Percentiles rank a stretch among this genome's conserved stretches.
These are phyloP conservation scores for Hortiboletus campestris DNA, from an alignment of 768 basidiomycete species.

Conservation along the genomic window DNA sequence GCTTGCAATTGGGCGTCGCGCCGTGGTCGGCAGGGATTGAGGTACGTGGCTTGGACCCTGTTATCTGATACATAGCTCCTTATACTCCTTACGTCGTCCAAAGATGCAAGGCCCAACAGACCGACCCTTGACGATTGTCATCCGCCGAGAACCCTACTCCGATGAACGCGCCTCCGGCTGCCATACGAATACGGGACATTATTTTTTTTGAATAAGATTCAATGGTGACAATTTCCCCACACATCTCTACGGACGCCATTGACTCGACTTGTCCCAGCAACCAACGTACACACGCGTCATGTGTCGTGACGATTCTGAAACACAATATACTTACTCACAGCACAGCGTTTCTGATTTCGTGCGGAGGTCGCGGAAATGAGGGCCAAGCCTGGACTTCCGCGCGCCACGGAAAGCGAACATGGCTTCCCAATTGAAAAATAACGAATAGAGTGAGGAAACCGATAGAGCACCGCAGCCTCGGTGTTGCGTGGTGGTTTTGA, in stretches of 20 bases:
- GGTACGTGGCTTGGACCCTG: conserved; percentile 14
- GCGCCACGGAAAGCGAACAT: neutral
- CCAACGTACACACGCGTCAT: neutral
- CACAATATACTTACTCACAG: neutral
- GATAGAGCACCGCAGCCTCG: neutral
- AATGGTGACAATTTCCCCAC: neutral
- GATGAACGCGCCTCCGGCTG: conserved; percentile 5
- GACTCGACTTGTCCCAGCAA: neutral
- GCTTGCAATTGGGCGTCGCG: neutral
- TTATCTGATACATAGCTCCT: neutral
- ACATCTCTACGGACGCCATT: neutral
- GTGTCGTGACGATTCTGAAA: conserved; percentile 8
- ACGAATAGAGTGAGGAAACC: neutral
- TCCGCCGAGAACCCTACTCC: conserved; percentile 3
- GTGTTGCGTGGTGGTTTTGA: neutral
- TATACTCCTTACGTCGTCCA: neutral
- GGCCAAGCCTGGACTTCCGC: neutral
- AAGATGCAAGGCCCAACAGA: neutral
- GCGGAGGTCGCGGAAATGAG: conserved; percentile 2
- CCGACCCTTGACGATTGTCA: conserved; percentile 6
- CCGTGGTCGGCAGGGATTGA: neutral
- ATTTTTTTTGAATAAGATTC: neutral
- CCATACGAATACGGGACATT: neutral
- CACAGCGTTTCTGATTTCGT: conserved; percentile 1
- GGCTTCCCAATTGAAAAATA: neutral